phyloP scores from a whole-genome alignment of 768 basidiomycete species.

The Royoungia palumana region DNA sequence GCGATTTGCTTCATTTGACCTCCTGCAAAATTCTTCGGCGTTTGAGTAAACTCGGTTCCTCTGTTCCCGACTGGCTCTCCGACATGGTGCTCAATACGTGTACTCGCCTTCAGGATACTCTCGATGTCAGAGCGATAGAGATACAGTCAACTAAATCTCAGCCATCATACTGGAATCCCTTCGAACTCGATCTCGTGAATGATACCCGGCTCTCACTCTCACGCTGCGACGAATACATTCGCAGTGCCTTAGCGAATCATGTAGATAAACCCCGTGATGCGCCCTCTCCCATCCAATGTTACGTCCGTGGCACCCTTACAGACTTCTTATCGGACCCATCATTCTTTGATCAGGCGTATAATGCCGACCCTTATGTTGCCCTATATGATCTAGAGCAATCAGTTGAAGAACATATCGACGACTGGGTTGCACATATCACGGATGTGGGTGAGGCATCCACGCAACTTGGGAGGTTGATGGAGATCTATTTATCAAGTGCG shows the following conservation, averaged over 20 bases:
- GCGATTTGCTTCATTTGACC: neutral
- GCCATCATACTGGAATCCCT: neutral
- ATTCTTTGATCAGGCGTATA: constrained; percentile 3
- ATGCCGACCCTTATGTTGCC: constrained; percentile 3
- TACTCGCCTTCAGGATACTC: neutral
- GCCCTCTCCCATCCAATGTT: neutral
- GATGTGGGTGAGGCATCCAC: constrained; percentile 1
- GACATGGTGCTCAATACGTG: neutral
- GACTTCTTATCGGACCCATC: constrained; percentile 4
- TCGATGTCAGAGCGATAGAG: neutral
- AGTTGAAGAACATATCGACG: constrained; percentile 27
- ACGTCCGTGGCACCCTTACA: neutral
- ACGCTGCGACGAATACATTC: constrained; percentile 28
- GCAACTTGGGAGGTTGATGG: constrained; percentile 17
- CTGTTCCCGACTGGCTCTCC: neutral
- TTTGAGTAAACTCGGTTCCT: neutral
- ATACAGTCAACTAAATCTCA: constrained; percentile 8
- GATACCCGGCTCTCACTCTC: constrained; percentile 35
- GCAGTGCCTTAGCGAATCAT: constrained; percentile 8
- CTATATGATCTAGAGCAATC: constrained; percentile 36
- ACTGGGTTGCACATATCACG: constrained; percentile 27
- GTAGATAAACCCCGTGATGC: too few relatives aligned
- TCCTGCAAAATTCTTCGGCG: neutral
- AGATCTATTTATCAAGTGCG: constrained; percentile 12
- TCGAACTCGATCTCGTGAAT: constrained; percentile 26